Base-by-base conservation (phyloP, 1,284 basidiomycete genomes). In the Tilletiopsis washingtonensis region DNA sequence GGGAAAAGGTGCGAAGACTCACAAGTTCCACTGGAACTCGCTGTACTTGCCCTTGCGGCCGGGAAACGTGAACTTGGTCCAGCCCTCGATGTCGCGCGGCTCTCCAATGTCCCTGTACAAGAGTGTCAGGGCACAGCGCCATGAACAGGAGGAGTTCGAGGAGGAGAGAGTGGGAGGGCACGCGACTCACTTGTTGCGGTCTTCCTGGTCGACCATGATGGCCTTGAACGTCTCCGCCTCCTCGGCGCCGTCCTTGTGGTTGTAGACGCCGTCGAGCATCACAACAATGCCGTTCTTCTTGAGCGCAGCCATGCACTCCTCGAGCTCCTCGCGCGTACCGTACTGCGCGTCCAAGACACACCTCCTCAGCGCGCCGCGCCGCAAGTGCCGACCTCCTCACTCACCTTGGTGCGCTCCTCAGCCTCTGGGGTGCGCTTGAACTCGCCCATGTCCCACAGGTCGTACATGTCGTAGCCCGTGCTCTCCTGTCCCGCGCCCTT, bases 281-380 rank as follows among this genome's bases (percentile, higher is more conserved):
- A 64, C 62, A 0, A 54, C 49, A 45, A 66, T 64, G 4, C 82
- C 75, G 44, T 72, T 55, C 38, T 76, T 67, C 44, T 74, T 70
- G 3, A 76, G 71, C 34, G 56, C 69, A 37, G 76, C 74, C 70
- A 86, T 84, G 11, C 85, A 83, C 4, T 75, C 69, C 2, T 89
- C 68, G 19, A 93, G 80, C 62, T 96, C 84, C 40, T 88, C 81
- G 61, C 84, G 85, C 12, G 84, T 85, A 17, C 91, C 91, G 88
- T 90, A 97, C 57, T 91, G 81, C n/a, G 91, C 96, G n/a, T n/a
- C n/a, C n/a, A n/a, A n/a, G n/a, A n/a, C n/a, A n/a, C n/a, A n/a
- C n/a, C n/a, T n/a, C n/a, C n/a, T n/a, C n/a, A n/a, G n/a, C n/a
- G n/a, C n/a, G n/a, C n/a, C n/a, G n/a, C n/a, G n/a, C n/a, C n/a